A percentile compares a stretch with the other conserved stretches of the same genome.
Conservation (phyloP, 2,329 filamentous ascomycete species). For the Phaeosphaeriaceae sp. region DNA sequence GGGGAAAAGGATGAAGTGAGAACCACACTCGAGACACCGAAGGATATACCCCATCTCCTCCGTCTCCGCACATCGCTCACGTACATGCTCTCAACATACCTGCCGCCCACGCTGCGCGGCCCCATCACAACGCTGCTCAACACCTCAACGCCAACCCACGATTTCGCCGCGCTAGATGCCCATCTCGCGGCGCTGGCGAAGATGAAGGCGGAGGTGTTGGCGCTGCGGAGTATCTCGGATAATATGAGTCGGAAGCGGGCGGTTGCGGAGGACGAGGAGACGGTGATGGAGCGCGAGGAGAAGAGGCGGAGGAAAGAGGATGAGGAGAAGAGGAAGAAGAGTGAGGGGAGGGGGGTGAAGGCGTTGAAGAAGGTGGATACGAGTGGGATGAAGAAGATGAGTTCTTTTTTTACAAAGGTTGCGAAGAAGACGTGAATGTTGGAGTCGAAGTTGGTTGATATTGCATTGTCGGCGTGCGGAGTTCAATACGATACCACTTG, state of each 20-base stretch:
- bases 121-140: slow-evolving; percentile 13
- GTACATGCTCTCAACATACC: slow-evolving; percentile 69
- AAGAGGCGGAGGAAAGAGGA: slow-evolving; percentile 89
- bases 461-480: too few relatives aligned
- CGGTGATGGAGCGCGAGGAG: slow-evolving; percentile 67
- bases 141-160: too few relatives aligned
- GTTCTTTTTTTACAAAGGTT: slow-evolving; percentile 84
- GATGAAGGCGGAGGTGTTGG: slow-evolving; percentile 73
- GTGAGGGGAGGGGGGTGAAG: slow-evolving; percentile 76
- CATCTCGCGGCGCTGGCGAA: slow-evolving; percentile 72
- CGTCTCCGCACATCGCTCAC: slow-evolving; percentile 68
- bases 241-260: slow-evolving; percentile 71
- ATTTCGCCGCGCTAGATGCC: slow-evolving; percentile 74
- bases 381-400: slow-evolving; percentile 95
- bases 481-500: too few relatives aligned
- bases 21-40: slow-evolving; percentile 34
- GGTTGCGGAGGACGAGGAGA: slow-evolving; percentile 66
- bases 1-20: background rate
- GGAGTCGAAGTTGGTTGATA: background rate
- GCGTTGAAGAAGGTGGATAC: slow-evolving; percentile 90
- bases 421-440: slow-evolving; percentile 33
- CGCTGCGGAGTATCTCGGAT: slow-evolving; percentile 70
- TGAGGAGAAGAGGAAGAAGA: slow-evolving; percentile 85
- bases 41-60: slow-evolving; percentile 64
- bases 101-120: slow-evolving; percentile 54